These are phyloP conservation scores for Curvularia lunata DNA, from an alignment of 2,329 filamentous ascomycete genomes.

Conservation along the genomic window DNA sequence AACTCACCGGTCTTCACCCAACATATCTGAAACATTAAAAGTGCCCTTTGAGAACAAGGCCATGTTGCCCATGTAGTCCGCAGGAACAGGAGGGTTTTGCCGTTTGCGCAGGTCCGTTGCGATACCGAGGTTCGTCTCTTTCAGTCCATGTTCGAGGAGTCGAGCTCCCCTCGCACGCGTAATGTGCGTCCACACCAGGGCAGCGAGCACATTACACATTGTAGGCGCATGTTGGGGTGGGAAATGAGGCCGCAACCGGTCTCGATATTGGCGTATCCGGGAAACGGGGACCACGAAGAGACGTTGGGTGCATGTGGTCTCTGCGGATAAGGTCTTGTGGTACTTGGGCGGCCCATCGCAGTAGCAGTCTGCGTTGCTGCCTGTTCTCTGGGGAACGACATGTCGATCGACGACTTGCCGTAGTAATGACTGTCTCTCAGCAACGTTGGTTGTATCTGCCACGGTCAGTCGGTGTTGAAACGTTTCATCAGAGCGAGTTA, in stretches of 20 bases:
- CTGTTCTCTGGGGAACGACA: conserved; percentile 10
- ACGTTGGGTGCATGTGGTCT: conserved; percentile 35
- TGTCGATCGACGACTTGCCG: conserved; percentile 33
- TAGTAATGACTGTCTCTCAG: conserved; percentile 33
- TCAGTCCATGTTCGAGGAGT: conserved; percentile 24
- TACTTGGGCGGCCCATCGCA: conserved; percentile 36
- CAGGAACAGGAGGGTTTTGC: conserved; percentile 31
- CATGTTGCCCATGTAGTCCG: conserved; percentile 43
- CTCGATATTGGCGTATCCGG: conserved; percentile 36
- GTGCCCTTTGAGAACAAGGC: conserved; percentile 41
- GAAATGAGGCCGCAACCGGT: conserved; percentile 30
- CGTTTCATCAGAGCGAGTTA: conserved; percentile 10
- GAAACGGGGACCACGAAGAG: conserved; percentile 40
- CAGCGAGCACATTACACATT: conserved; percentile 43
- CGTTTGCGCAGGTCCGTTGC: conserved; percentile 40
- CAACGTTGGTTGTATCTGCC: conserved; percentile 26
- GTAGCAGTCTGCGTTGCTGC: conserved; percentile 35
- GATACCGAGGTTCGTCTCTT: conserved; percentile 38
- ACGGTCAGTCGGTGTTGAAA: conserved; percentile 19
- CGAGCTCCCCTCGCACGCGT: conserved; percentile 40
- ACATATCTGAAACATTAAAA: conserved; percentile 33
- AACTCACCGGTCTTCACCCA: conserved; percentile 39
- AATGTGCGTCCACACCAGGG: conserved; percentile 46
- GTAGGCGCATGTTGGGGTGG: conserved; percentile 28
- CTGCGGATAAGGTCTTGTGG: conserved; percentile 32